Percentiles rank a stretch among this genome's conserved stretches.
phyloP scores from a whole-genome alignment of 1,284 basidiomycete species.

The Tremellales sp. region DNA sequence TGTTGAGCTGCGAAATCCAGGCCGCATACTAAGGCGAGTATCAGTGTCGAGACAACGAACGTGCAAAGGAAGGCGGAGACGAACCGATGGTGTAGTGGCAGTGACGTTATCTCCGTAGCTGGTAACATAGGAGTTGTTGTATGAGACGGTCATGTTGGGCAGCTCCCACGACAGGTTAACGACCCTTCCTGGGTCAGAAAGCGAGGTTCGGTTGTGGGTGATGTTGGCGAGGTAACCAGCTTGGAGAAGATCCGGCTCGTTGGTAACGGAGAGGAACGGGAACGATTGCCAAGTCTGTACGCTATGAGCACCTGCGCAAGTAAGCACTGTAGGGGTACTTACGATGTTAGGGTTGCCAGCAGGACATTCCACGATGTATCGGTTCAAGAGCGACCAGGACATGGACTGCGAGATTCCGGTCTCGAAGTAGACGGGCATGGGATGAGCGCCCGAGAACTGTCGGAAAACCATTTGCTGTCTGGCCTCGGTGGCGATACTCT shows the following conservation, averaged over 20 bases:
- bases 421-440: conserved; percentile 56
- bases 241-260: conserved; percentile 28
- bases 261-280: conserved; percentile 33
- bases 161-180: conserved; percentile 58
- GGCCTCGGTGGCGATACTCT: conserved; percentile 62
- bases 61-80: conserved; percentile 1
- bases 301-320: conserved; percentile 39
- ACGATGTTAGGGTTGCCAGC: conserved; percentile 57
- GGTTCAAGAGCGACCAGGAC: conserved; percentile 60
- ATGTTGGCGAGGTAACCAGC: conserved; percentile 50
- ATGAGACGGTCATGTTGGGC: conserved; percentile 57
- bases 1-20: conserved; percentile 62
- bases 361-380: conserved; percentile 60
- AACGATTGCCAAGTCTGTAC: conserved; percentile 26
- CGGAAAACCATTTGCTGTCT: conserved; percentile 66
- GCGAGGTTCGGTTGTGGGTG: conserved; percentile 54
- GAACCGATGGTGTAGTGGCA: conserved; percentile 12
- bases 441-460: conserved; percentile 61
- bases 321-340: conserved; percentile 57
- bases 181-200: conserved; percentile 53
- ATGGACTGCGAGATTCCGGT: conserved; percentile 58
- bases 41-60: background rate
- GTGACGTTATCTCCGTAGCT: conserved; percentile 30
- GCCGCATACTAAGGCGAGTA: conserved; percentile 38
- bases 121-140: conserved; percentile 57